phyloP scores from a whole-genome alignment of 1,284 basidiomycete species.

The Ganoderma lucidum region DNA sequence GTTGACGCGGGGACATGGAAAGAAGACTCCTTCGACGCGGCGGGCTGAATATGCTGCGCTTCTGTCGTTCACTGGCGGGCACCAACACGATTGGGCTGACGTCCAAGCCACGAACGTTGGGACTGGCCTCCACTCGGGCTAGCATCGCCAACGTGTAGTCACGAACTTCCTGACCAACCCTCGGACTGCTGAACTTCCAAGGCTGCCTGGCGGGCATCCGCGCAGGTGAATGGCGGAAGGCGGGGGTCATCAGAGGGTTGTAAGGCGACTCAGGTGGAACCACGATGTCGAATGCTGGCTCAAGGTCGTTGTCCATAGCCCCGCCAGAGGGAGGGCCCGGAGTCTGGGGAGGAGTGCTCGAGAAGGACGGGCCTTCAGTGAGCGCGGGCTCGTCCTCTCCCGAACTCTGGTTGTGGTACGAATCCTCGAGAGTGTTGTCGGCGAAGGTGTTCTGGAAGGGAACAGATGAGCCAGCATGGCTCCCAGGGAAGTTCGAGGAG shows the following conservation, averaged over 20 bases:
- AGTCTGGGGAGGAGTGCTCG: constrained; percentile 41
- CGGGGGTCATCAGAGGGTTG: constrained; percentile 72
- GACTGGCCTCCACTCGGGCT: constrained; percentile 51
- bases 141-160: constrained; percentile 73
- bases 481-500: neutral
- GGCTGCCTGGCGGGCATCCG: constrained; percentile 76
- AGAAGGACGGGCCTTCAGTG: constrained; percentile 25
- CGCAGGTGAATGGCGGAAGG: constrained; percentile 77
- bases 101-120: constrained; percentile 45
- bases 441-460: neutral
- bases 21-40: constrained; percentile 27
- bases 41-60: constrained; percentile 44
- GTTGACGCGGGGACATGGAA: constrained; percentile 39
- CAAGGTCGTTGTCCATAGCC: constrained; percentile 25
- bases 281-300: constrained; percentile 20
- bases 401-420: neutral
- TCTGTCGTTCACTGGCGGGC: constrained; percentile 40
- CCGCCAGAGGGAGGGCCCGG: constrained; percentile 32
- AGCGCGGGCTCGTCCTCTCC: constrained; percentile 24
- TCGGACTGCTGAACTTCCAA: constrained; percentile 68
- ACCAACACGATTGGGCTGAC: constrained; percentile 44
- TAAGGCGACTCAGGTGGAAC: constrained; percentile 72
- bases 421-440: constrained; percentile 24
- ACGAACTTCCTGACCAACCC: constrained; percentile 72
- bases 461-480: constrained; percentile 3